Conservation (phyloP, 1,284 basidiomycete genomes). For the Pyrrhoderma lamaoense region DNA sequence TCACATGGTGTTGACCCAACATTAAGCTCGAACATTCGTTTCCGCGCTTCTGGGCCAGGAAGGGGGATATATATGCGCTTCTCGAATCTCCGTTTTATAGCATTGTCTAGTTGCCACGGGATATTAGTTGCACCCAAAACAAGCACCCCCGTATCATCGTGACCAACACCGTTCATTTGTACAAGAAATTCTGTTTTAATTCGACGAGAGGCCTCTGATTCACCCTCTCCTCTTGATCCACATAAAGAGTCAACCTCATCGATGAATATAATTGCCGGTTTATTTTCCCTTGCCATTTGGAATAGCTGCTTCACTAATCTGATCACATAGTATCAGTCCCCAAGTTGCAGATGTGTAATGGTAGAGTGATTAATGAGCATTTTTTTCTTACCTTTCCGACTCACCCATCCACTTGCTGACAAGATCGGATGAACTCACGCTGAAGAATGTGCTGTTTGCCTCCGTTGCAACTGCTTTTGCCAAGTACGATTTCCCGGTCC, state of each 20-base stretch:
- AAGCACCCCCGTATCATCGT: conserved; percentile 95
- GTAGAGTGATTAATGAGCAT: conserved; percentile 4
- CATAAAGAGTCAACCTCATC: conserved; percentile 98
- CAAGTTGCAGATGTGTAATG: neutral
- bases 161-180: conserved; percentile 98
- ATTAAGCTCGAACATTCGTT: conserved; percentile 95
- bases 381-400: conserved; percentile 72
- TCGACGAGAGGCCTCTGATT: conserved; percentile 90
- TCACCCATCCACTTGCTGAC: conserved; percentile 99
- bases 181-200: conserved; percentile 99
- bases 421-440: conserved; percentile 89
- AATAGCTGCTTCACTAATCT: conserved; percentile 97
- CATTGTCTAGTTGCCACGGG: conserved; percentile 94
- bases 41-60: conserved; percentile 88
- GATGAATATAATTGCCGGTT: conserved; percentile 98
- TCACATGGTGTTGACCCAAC: conserved; percentile 90
- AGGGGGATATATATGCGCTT: conserved; percentile 98
- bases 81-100: conserved; percentile 98
- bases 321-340: conserved; percentile 12
- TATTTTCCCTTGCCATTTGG: conserved; percentile 91
- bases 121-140: conserved; percentile 99
- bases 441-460: conserved; percentile 98
- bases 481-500: conserved; percentile 94
- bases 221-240: conserved; percentile 91
- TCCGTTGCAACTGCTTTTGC: conserved; percentile 99